Conservation (phyloP, 2,329 filamentous ascomycete genomes). For the Scopulariopsis brevicaulis region DNA sequence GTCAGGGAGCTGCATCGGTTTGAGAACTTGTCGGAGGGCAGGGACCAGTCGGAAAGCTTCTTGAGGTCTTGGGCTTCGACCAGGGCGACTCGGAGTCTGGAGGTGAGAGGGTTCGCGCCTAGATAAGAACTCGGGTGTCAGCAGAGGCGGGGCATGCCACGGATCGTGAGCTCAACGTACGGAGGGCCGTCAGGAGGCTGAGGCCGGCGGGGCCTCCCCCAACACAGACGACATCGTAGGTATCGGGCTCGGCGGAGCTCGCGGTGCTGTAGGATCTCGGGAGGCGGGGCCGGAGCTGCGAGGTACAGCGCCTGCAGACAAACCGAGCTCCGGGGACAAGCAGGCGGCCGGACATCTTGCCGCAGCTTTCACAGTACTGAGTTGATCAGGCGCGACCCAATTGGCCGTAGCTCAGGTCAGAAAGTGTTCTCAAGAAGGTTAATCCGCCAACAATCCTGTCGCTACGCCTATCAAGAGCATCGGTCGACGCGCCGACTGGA, state of each 20-base stretch:
- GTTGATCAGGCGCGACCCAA: neutral
- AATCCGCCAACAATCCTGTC: neutral
- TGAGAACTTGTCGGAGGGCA: conserved; percentile 61
- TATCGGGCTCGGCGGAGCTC: conserved; percentile 38
- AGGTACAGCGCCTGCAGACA: conserved; percentile 18
- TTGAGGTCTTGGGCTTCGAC: conserved; percentile 81
- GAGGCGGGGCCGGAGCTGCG: neutral
- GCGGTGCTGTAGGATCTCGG: conserved; percentile 8
- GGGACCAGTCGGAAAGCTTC: conserved; percentile 54
- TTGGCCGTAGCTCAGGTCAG: neutral
- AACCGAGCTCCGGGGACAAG: conserved; percentile 18
- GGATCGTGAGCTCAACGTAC: conserved; percentile 32
- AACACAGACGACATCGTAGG: conserved; percentile 89
- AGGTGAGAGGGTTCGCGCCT: conserved; percentile 68
- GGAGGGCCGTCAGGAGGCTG: conserved; percentile 66
- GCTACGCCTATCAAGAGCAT: neutral
- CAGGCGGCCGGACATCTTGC: conserved; percentile 10
- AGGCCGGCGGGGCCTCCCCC: conserved; percentile 84
- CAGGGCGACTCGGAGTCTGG: conserved; percentile 71
- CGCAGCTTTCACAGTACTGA: neutral
- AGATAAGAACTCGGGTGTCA: conserved; percentile 6
- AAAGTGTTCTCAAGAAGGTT: neutral
- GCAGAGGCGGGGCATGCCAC: neutral
- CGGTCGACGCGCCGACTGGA: neutral
- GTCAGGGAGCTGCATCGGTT: conserved; percentile 96